phyloP scores from a whole-genome alignment of 2,329 filamentous ascomycete genomes.

The Didymella lethalis region DNA sequence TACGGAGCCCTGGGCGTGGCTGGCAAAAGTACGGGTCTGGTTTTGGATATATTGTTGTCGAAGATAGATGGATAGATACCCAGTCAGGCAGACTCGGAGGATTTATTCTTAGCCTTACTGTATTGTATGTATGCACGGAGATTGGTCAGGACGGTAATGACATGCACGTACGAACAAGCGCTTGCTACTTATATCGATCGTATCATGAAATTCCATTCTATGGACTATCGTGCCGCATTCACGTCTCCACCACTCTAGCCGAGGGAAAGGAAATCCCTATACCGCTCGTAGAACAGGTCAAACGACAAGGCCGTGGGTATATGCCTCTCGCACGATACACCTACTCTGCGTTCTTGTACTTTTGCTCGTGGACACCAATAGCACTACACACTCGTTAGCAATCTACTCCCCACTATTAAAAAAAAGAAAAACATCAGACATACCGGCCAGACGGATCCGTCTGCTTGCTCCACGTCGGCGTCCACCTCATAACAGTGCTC shows the following conservation, averaged over 20 bases:
- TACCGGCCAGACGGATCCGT: constrained; percentile 92
- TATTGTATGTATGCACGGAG: constrained; percentile 1
- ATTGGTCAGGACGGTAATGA: neutral
- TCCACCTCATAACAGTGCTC: constrained; percentile 94
- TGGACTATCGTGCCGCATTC: neutral
- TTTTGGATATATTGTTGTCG: neutral
- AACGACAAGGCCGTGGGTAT: neutral
- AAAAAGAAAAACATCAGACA: constrained; percentile 32
- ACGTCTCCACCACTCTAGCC: too few relatives aligned
- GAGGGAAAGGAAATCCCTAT: neutral
- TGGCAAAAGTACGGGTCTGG: constrained; percentile 1
- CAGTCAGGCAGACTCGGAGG: constrained; percentile 1
- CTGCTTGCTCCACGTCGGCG: constrained; percentile 96
- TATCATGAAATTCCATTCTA: neutral
- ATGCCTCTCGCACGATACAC: neutral
- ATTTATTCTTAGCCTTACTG: neutral
- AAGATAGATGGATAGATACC: constrained; percentile 8
- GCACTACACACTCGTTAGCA: constrained; percentile 32
- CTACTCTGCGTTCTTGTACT: constrained; percentile 41
- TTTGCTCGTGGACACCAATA: constrained; percentile 47
- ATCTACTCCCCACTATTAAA: neutral
- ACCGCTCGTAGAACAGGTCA: neutral
- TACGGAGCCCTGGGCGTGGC: neutral
- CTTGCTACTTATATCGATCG: too few relatives aligned
- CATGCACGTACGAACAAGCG: neutral